Percentiles rank a stretch among this genome's conserved stretches.
These are phyloP conservation scores for Pleurotus giganteus DNA, from an alignment of 768 basidiomycete species.

Conservation along the genomic window DNA sequence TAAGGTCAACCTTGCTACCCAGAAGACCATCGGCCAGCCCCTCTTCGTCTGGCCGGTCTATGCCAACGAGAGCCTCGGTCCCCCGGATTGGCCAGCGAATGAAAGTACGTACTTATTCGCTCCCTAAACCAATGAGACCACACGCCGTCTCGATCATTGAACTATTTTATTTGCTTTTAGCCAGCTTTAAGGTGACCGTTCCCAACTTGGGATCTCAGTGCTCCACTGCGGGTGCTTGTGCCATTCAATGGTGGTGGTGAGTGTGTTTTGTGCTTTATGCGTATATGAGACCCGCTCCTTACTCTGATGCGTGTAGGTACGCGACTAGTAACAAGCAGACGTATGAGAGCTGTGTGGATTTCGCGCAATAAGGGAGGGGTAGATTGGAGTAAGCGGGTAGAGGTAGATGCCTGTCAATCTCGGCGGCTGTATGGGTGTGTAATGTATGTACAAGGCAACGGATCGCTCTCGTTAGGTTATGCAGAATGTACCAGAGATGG, in stretches of 20 bases:
- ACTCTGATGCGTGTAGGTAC: background rate
- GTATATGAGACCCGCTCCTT: too few species aligned
- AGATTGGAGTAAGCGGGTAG: too few species aligned
- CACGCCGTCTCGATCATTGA: too few species aligned
- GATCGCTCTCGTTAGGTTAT: too few species aligned
- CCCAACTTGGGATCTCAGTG: slow-evolving; percentile 29
- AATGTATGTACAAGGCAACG: background rate
- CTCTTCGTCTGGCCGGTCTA: slow-evolving; percentile 32
- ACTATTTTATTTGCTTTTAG: slow-evolving; percentile 15
- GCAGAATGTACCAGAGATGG: too few species aligned
- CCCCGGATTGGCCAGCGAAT: slow-evolving; percentile 30
- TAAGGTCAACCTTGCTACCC: slow-evolving; percentile 27
- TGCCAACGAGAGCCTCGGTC: slow-evolving; percentile 27
- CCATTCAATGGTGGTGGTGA: slow-evolving; percentile 39
- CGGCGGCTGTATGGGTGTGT: too few species aligned
- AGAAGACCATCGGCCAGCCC: slow-evolving; percentile 25
- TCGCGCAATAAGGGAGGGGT: slow-evolving; percentile 14
- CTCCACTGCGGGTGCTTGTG: slow-evolving; percentile 26
- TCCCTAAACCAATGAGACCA: background rate
- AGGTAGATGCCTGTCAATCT: too few species aligned
- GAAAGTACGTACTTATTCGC: slow-evolving; percentile 27
- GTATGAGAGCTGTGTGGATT: slow-evolving; percentile 35
- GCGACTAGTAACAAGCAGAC: slow-evolving; percentile 23
- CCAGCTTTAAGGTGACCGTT: slow-evolving; percentile 29
- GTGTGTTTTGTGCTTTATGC: slow-evolving; percentile 2